phyloP scores from a whole-genome alignment of 2,329 filamentous ascomycete species.

The Penicillium sp. region DNA sequence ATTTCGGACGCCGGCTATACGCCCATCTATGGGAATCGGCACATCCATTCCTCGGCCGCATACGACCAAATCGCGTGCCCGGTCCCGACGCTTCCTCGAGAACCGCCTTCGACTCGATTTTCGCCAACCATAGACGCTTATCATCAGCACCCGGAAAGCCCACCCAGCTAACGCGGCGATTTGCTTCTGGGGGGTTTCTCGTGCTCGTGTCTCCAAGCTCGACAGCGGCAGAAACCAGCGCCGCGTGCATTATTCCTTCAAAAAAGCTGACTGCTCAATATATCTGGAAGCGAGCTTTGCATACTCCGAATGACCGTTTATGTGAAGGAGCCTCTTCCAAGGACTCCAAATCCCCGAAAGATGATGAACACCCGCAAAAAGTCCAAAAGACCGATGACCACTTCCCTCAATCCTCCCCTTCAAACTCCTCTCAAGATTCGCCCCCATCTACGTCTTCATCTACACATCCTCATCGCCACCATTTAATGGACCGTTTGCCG shows the following conservation, averaged over 20 bases:
- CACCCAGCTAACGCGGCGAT: conserved; percentile 56
- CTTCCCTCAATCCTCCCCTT: conserved; percentile 7
- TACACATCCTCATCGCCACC: conserved; percentile 41
- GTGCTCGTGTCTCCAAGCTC: conserved; percentile 52
- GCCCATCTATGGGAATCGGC: conserved; percentile 51
- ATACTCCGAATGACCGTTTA: conserved; percentile 36
- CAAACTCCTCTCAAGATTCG: conserved; percentile 35
- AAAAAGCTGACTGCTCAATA: conserved; percentile 41
- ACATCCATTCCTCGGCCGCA: conserved; percentile 40
- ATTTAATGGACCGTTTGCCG: conserved; percentile 65
- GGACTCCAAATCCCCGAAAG: conserved; percentile 23
- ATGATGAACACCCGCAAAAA: conserved; percentile 20
- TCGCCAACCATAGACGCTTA: conserved; percentile 24
- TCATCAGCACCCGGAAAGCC: conserved; percentile 35
- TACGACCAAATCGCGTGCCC: conserved; percentile 36
- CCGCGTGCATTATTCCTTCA: conserved; percentile 40
- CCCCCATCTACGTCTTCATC: conserved; percentile 24
- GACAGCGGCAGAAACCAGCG: conserved; percentile 41
- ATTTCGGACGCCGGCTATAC: conserved; percentile 55
- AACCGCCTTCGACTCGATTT: conserved; percentile 24
- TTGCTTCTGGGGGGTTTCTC: conserved; percentile 62
- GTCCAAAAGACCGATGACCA: conserved; percentile 19
- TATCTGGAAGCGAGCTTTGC: conserved; percentile 41
- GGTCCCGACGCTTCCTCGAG: conserved; percentile 25
- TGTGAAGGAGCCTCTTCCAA: conserved; percentile 25